These are phyloP conservation scores for Diaporthe sp. DNA, from an alignment of 2,329 filamentous ascomycete species.

Conservation along the genomic window DNA sequence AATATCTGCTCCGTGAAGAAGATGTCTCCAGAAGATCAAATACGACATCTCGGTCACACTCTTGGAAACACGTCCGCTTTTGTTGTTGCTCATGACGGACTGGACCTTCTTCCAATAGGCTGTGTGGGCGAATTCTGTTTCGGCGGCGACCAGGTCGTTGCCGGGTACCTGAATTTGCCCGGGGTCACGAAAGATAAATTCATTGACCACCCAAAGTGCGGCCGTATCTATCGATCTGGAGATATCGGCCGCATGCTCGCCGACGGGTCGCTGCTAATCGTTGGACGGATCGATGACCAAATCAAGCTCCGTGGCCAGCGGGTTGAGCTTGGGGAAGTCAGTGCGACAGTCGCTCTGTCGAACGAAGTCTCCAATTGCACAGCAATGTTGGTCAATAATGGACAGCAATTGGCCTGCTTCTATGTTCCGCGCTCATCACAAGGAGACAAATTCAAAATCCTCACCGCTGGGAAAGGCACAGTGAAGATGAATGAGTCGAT, in stretches of 20 bases:
- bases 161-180: conserved; percentile 79
- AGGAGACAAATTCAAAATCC: conserved; percentile 49
- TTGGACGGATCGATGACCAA: conserved; percentile 82
- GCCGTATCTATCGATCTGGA: conserved; percentile 84
- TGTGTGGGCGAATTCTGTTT: conserved; percentile 88
- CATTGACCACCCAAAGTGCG: conserved; percentile 75
- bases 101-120: conserved; percentile 74
- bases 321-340: conserved; percentile 84
- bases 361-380: conserved; percentile 70
- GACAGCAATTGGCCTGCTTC: conserved; percentile 74
- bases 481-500: conserved; percentile 58
- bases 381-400: conserved; percentile 68
- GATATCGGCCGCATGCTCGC: conserved; percentile 85
- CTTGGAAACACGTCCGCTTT: conserved; percentile 83
- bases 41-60: conserved; percentile 82
- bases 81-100: conserved; percentile 63
- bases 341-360: conserved; percentile 69
- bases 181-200: conserved; percentile 76
- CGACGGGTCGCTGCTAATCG: conserved; percentile 81
- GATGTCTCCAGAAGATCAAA: conserved; percentile 69
- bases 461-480: conserved; percentile 53
- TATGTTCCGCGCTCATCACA: conserved; percentile 65
- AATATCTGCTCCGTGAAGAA: conserved; percentile 86
- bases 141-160: conserved; percentile 84
- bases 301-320: conserved; percentile 85